These are phyloP conservation scores for Cyclotella baltica DNA, from an alignment of 108 stramenopile species.

Conservation along the genomic window DNA sequence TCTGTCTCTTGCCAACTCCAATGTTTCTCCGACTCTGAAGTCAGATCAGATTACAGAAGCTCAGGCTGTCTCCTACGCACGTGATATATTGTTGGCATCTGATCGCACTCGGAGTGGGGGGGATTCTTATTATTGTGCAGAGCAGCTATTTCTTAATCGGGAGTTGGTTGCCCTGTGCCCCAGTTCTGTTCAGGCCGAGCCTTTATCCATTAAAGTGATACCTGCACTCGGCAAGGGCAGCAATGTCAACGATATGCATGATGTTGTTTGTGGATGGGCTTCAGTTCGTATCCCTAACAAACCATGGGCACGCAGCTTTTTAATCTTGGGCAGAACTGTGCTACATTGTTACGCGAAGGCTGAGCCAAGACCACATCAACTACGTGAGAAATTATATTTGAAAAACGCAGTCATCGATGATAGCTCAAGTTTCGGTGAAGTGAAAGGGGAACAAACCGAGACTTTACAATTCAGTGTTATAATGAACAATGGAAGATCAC, in stretches of 20 bases:
- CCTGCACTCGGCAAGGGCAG: conserved; percentile 33
- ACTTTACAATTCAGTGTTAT: conserved; percentile 44
- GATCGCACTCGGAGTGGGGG: conserved; percentile 85
- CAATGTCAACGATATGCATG: background rate
- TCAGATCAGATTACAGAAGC: conserved; percentile 67
- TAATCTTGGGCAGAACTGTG: conserved; percentile 70
- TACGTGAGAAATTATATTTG: conserved; percentile 61
- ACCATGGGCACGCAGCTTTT: conserved; percentile 64
- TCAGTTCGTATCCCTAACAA: conserved; percentile 66
- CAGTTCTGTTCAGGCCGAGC: conserved; percentile 70
- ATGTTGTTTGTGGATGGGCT: conserved; percentile 66
- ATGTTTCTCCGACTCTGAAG: background rate
- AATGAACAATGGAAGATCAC: conserved; percentile 59
- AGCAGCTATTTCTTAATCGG: conserved; percentile 74
- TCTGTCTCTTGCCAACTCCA: conserved; percentile 18
- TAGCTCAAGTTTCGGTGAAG: conserved; percentile 10
- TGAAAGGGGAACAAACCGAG: background rate
- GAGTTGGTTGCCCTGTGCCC: conserved; percentile 78
- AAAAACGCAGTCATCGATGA: conserved; percentile 58
- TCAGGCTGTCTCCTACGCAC: conserved; percentile 76
- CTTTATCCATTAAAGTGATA: conserved; percentile 67
- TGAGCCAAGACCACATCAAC: conserved; percentile 62
- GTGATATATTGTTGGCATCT: conserved; percentile 79
- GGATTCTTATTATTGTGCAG: conserved; percentile 85
- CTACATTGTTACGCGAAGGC: conserved; percentile 74